Evolutionary conservation across 2,329 filamentous ascomycete species (phyloP).

Genomic region (Fusarium sp.): DNA sequence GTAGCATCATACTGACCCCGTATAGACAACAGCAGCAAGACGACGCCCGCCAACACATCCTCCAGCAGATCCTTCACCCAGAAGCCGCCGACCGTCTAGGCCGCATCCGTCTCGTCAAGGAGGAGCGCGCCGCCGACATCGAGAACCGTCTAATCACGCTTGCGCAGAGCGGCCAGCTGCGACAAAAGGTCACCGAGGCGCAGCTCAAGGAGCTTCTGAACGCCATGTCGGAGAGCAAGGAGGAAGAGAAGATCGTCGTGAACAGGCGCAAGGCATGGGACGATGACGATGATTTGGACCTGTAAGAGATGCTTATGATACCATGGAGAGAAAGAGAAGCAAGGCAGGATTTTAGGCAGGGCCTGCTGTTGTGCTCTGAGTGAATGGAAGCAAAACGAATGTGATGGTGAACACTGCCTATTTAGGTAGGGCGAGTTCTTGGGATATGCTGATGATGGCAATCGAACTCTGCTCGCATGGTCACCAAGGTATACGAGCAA

Average conservation of each 20-base stretch:
- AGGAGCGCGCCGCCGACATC: slow-evolving; percentile 87
- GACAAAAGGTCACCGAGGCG: slow-evolving; percentile 88
- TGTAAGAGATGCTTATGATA: slow-evolving; percentile 55
- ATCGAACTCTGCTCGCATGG: neutral
- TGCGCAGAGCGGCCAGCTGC: slow-evolving; percentile 87
- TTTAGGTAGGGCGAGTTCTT: neutral
- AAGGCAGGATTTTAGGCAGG: slow-evolving; percentile 17
- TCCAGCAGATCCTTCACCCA: slow-evolving; percentile 93
- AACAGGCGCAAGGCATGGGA: slow-evolving; percentile 85
- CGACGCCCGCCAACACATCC: slow-evolving; percentile 81
- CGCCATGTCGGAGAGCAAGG: slow-evolving; percentile 83
- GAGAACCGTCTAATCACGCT: slow-evolving; percentile 95
- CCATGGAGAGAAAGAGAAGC: slow-evolving; percentile 7
- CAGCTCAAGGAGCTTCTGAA: slow-evolving; percentile 93
- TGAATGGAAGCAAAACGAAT: slow-evolving; percentile 19
- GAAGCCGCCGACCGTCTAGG: slow-evolving; percentile 93
- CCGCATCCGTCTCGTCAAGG: slow-evolving; percentile 95
- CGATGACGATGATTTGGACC: slow-evolving; percentile 83
- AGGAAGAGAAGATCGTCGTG: slow-evolving; percentile 89
- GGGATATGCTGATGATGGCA: neutral
- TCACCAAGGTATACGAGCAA: neutral
- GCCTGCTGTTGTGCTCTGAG: slow-evolving; percentile 19
- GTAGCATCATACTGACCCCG: neutral
- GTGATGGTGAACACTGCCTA: neutral
- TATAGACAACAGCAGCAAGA: slow-evolving; percentile 64